Conservation (phyloP, 208 protist species). For the Strigomonas culicis region DNA sequence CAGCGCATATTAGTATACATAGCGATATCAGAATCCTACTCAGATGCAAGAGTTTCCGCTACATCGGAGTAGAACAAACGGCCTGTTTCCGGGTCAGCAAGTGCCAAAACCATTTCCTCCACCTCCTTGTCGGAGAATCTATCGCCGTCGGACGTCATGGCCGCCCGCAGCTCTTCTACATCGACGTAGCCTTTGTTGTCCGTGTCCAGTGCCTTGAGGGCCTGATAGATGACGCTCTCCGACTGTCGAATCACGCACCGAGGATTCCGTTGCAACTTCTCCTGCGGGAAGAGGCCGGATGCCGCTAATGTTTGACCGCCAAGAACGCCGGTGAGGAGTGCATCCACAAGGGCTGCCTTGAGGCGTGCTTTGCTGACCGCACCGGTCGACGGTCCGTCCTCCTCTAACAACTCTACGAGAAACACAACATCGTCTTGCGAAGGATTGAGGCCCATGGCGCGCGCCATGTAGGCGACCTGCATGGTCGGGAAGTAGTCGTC, state of each 20-base stretch:
- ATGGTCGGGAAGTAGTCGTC: conserved; percentile 56
- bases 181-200: conserved; percentile 65
- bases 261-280: conserved; percentile 11
- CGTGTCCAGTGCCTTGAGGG: conserved; percentile 69
- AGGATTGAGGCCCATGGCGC: conserved; percentile 84
- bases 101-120: conserved; percentile 73
- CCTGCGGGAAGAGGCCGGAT: conserved; percentile 12
- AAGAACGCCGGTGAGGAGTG: conserved; percentile 67
- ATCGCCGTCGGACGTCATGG: conserved; percentile 55
- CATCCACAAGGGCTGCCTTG: conserved; percentile 60
- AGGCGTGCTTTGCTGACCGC: conserved; percentile 45
- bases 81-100: conserved; percentile 68
- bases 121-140: conserved; percentile 69
- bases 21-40: conserved; percentile 25
- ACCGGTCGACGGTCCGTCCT: conserved; percentile 55
- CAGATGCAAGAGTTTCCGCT: conserved; percentile 66
- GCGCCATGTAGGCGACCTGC: conserved; percentile 72
- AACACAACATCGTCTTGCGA: conserved; percentile 49
- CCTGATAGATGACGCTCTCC: conserved; percentile 57
- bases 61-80: conserved; percentile 79
- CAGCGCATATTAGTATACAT: neutral
- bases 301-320: conserved; percentile 30
- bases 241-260: conserved; percentile 44
- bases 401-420: conserved; percentile 70
- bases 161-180: conserved; percentile 47